These are phyloP conservation scores for Penicillium longicatenatum DNA, from an alignment of 495 filamentous ascomycete species.

Conservation along the genomic window DNA sequence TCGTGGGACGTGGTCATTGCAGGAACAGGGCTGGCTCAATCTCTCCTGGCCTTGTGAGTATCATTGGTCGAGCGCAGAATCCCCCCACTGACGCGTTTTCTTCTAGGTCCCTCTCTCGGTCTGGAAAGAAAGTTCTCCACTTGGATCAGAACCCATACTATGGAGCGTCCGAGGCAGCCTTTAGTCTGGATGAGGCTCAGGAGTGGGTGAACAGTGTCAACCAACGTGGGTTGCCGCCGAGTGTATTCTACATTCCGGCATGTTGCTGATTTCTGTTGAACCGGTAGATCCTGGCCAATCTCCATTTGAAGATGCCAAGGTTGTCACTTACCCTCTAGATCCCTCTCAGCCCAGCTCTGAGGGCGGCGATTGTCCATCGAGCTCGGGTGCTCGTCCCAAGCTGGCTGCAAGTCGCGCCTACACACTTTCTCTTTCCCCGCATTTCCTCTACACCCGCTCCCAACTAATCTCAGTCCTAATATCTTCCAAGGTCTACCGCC, in stretches of 20 bases:
- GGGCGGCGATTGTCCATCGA: slow-evolving; percentile 9
- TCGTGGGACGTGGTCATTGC: slow-evolving; percentile 89
- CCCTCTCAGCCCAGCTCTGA: slow-evolving; percentile 6
- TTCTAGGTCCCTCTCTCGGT: slow-evolving; percentile 81
- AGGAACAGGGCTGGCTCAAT: slow-evolving; percentile 88
- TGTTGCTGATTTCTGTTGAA: slow-evolving; percentile 27
- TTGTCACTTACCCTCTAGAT: slow-evolving; percentile 25
- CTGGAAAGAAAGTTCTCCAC: slow-evolving; percentile 88
- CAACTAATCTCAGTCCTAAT: slow-evolving; percentile 74
- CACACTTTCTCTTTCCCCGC: slow-evolving; percentile 80
- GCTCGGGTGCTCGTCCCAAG: slow-evolving; percentile 24
- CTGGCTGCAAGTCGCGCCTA: slow-evolving; percentile 74
- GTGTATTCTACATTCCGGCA: slow-evolving; percentile 5
- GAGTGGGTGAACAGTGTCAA: slow-evolving; percentile 64
- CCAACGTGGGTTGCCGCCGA: slow-evolving; percentile 38
- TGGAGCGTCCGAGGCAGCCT: slow-evolving; percentile 81
- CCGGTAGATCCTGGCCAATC: slow-evolving; percentile 36
- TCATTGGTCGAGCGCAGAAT: slow-evolving; percentile 33
- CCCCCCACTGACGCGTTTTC: slow-evolving; percentile 51
- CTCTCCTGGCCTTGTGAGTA: slow-evolving; percentile 88
- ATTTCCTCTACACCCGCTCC: slow-evolving; percentile 83
- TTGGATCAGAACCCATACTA: slow-evolving; percentile 87
- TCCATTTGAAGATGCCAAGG: slow-evolving; percentile 44
- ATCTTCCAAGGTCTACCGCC: slow-evolving; percentile 81
- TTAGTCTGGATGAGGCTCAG: slow-evolving; percentile 81